These are phyloP conservation scores for Emmonsia crescens DNA, from an alignment of 2,329 filamentous ascomycete genomes.

Conservation along the genomic window DNA sequence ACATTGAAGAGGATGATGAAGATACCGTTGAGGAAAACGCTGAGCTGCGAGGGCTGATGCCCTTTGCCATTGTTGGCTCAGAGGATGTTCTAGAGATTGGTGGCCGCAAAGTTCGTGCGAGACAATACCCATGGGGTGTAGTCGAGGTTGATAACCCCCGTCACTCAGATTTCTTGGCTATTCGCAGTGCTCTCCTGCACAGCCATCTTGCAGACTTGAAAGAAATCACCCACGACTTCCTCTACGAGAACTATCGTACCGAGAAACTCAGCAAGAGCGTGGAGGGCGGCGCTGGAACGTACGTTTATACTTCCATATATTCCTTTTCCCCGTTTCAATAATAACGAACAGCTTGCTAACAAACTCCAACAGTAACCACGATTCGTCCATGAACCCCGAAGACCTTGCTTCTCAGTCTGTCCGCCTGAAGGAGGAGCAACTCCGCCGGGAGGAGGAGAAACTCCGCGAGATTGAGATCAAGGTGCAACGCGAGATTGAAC, in stretches of 20 bases:
- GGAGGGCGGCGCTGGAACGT: conserved; percentile 78
- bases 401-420: conserved; percentile 95
- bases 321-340: background rate
- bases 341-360: background rate
- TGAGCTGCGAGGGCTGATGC: conserved; percentile 93
- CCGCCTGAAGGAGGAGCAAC: conserved; percentile 97
- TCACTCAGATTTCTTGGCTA: conserved; percentile 96
- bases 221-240: conserved; percentile 99
- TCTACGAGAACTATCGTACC: conserved; percentile 99
- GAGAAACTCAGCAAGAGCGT: conserved; percentile 99
- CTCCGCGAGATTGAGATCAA: conserved; percentile 98
- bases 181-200: conserved; percentile 90
- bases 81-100: conserved; percentile 93
- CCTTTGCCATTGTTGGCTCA: conserved; percentile 95
- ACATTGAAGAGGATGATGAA: conserved; percentile 98
- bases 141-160: conserved; percentile 98
- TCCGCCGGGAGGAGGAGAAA: conserved; percentile 98
- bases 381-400: conserved; percentile 49
- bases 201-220: conserved; percentile 97
- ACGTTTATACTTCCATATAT: conserved; percentile 38
- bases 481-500: conserved; percentile 99
- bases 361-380: conserved; percentile 10
- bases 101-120: conserved; percentile 80
- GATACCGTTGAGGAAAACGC: conserved; percentile 99
- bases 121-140: conserved; percentile 98